Conservation (phyloP, 495 filamentous ascomycete species). For the Sporormia fimetaria region DNA sequence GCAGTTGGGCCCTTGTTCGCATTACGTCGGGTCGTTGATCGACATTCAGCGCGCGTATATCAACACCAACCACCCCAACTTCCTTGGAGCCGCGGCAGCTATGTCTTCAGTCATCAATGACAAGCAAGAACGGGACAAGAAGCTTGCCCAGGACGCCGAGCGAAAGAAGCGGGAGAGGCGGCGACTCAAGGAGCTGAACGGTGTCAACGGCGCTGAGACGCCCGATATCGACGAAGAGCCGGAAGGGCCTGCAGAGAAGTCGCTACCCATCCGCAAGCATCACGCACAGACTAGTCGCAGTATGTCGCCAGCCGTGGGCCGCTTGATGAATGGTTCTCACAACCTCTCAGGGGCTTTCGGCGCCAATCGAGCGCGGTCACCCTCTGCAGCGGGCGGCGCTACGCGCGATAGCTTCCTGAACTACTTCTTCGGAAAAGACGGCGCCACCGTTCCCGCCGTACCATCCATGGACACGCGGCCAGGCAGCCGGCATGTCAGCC, state of each 20-base stretch:
- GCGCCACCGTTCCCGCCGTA: slow-evolving; percentile 37
- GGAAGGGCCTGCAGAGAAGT: slow-evolving; percentile 32
- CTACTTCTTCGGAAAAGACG: slow-evolving; percentile 97
- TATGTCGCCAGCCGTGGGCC: slow-evolving; percentile 68
- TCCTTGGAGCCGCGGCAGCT: slow-evolving; percentile 91
- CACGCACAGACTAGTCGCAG: slow-evolving; percentile 53
- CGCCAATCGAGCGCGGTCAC: slow-evolving; percentile 51
- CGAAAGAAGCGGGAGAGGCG: slow-evolving; percentile 71
- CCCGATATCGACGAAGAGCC: slow-evolving; percentile 64
- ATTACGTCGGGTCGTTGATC: slow-evolving; percentile 91
- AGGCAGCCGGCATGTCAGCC: slow-evolving; percentile 55
- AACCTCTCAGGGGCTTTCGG: slow-evolving; percentile 55
- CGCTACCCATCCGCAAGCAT: slow-evolving; percentile 48
- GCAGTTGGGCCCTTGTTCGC: slow-evolving; percentile 73
- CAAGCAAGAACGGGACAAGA: slow-evolving; percentile 86
- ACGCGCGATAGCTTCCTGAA: slow-evolving; percentile 83
- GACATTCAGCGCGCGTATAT: slow-evolving; percentile 97
- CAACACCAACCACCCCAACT: slow-evolving; percentile 99
- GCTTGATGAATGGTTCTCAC: slow-evolving; percentile 41
- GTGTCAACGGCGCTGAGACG: slow-evolving; percentile 58
- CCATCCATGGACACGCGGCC: slow-evolving; percentile 35
- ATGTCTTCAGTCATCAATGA: slow-evolving; percentile 93
- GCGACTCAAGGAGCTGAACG: slow-evolving; percentile 65
- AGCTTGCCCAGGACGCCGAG: slow-evolving; percentile 67
- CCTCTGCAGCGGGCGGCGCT: slow-evolving; percentile 47